Evolutionary conservation across 192 early-diverging fungal genomes (phyloP), one percentile per base, ranked within the genome.

Genomic region (Mortierella antarctica): DNA sequence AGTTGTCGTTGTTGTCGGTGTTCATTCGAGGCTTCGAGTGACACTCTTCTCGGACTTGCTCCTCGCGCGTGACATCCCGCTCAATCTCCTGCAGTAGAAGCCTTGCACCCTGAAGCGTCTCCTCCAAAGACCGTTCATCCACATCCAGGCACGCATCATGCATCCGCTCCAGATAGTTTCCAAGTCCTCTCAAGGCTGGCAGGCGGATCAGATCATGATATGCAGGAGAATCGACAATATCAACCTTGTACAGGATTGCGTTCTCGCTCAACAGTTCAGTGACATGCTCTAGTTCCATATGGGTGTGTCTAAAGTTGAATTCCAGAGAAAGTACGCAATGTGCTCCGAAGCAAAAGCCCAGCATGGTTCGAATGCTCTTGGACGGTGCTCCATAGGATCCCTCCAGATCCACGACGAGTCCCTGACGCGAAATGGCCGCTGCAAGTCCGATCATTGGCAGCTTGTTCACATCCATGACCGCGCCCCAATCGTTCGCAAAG

Each of bases 401-500:
- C 47, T 79, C 76, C n/a, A 79, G 63, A 61, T 79, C 76, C 11
- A 79, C 76, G 6, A 66, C 63, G 7, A 79, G 45, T 42, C 76
- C 76, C 56, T 79, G 76, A 54, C 62, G 68, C 11, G 76, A 71
- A 46, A 79, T 71, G 39, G 76, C 62, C 2, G 76, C 76, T 4
- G 76, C 76, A 12, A 79, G 59, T 56, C 76, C 76, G 39, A 79
- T 79, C 76, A 79, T 79, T 0, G 76, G 76, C 44, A 79, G 18
- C 41, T 79, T 79, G 64, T 79, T 79, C 41, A 70, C 49, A 50
- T 79, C 76, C 76, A 79, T 79, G 6, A 31, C 62, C 2, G 69
- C 64, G 17, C 76, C 76, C 76, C 76, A 79, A 57, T 79, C 76
- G 42, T 79, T 79, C 0, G 76, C 76, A 46, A 79, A 79, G 47